phyloP scores from a whole-genome alignment of 2,329 filamentous ascomycete genomes.

The Fonsecaea multimorphosa region DNA sequence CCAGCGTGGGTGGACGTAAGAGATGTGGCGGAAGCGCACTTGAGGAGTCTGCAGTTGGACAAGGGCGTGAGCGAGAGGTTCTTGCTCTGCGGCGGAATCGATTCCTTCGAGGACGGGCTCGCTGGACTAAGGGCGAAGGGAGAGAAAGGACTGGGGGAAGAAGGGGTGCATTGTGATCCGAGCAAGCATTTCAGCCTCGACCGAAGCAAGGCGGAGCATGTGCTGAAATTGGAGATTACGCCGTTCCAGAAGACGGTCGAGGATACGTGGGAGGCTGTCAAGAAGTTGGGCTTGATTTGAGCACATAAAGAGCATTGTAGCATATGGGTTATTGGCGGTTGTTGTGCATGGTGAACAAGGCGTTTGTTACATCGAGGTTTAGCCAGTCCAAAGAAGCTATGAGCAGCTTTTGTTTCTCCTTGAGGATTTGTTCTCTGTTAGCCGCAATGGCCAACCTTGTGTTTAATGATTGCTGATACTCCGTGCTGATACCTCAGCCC shows the following conservation, averaged over 20 bases:
- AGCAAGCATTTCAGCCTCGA: conserved; percentile 24
- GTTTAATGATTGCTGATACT: not conserved
- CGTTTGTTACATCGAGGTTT: not conserved
- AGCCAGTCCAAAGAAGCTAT: not conserved
- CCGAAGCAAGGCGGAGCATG: conserved; percentile 20
- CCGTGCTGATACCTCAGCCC: not conserved
- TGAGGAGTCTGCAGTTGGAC: conserved; percentile 23
- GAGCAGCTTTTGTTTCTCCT: not conserved
- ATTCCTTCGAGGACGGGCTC: conserved; percentile 27
- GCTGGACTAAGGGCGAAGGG: conserved; percentile 27
- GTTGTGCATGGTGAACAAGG: not conserved
- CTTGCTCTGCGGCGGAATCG: conserved; percentile 26
- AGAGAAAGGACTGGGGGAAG: conserved; percentile 24
- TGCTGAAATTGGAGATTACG: conserved; percentile 25
- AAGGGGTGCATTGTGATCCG: conserved; percentile 16
- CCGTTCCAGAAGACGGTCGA: conserved; percentile 26
- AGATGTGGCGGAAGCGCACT: conserved; percentile 32
- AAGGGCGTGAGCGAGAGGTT: conserved; percentile 30
- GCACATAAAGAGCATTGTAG: not conserved
- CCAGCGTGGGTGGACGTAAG: conserved; percentile 35
- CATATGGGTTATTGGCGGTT: not conserved
- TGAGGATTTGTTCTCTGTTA: not conserved
- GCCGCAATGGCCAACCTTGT: not conserved
- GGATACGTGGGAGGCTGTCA: conserved; percentile 27
- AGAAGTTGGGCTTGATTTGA: conserved; percentile 23